Conservation (phyloP, 2,329 filamentous ascomycete species). For the Epichloe bromicola region DNA sequence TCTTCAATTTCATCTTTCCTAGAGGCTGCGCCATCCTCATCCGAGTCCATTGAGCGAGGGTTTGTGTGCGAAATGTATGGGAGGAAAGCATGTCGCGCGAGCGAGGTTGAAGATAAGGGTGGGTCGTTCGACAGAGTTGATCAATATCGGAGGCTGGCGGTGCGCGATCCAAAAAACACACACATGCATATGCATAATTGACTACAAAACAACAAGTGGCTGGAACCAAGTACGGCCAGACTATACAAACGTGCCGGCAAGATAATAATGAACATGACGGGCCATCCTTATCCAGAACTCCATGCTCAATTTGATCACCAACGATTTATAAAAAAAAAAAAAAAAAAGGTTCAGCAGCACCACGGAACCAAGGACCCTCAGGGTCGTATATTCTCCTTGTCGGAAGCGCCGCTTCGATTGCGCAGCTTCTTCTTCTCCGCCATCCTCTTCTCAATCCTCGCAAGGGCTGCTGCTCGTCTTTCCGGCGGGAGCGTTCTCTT, state of each 20-base stretch:
- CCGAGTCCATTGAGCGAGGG: constrained; percentile 15
- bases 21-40: constrained; percentile 9
- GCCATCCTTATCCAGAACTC: constrained; percentile 9
- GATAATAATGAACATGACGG: not conserved
- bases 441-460: constrained; percentile 39
- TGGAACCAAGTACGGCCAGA: not conserved
- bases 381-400: constrained; percentile 40
- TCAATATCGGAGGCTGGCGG: not conserved
- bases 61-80: not conserved
- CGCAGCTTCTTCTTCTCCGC: constrained; percentile 33
- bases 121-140: not conserved
- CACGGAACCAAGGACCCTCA: constrained; percentile 5
- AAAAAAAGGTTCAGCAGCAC: not conserved
- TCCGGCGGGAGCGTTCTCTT: constrained; percentile 35
- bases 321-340: not conserved
- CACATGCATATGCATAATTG: not conserved
- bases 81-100: no score
- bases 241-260: not conserved
- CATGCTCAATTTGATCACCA: constrained; percentile 8
- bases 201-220: not conserved
- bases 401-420: constrained; percentile 17
- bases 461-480: constrained; percentile 39
- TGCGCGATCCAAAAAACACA: no score
- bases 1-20: constrained; percentile 23
- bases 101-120: not conserved